A percentile compares a stretch with the other conserved stretches of the same genome.
Conservation (phyloP, 1,284 basidiomycete genomes). For the Boletus hoseneyae region DNA sequence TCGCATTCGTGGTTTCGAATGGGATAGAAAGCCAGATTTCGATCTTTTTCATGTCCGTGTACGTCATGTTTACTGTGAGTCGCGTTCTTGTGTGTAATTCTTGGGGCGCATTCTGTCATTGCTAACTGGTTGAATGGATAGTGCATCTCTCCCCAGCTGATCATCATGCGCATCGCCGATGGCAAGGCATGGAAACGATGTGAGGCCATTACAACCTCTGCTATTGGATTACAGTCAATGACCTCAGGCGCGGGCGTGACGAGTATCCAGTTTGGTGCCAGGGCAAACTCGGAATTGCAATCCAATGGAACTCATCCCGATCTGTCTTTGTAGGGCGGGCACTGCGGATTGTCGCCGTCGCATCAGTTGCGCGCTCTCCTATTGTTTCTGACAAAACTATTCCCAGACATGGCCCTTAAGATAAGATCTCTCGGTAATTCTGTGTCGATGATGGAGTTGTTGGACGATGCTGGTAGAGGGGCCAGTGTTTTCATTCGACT, state of each 20-base stretch:
- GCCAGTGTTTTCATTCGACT: too few species aligned
- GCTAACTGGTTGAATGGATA: not conserved
- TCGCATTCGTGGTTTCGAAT: conserved; percentile 11
- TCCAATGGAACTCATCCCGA: not conserved
- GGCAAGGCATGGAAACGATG: conserved; percentile 4
- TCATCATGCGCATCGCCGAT: conserved; percentile 10
- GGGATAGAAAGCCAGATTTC: conserved; percentile 7
- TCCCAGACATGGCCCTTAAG: too few species aligned
- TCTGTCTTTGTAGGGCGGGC: too few species aligned
- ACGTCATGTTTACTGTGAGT: conserved; percentile 15
- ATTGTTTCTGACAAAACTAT: too few species aligned
- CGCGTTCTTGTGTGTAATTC: not conserved
- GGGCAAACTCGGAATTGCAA: not conserved
- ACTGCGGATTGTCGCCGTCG: too few species aligned
- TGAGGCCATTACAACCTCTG: not conserved
- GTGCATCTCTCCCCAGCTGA: conserved; percentile 16
- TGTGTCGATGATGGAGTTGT: too few species aligned
- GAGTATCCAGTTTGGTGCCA: not conserved
- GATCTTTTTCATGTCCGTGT: conserved; percentile 12
- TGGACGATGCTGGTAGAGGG: too few species aligned
- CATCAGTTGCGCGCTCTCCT: too few species aligned
- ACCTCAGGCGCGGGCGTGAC: too few species aligned
- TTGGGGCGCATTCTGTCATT: not conserved
- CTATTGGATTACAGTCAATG: not conserved
- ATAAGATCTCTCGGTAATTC: too few species aligned